phyloP scores from a whole-genome alignment of 1,284 basidiomycete species.

The Tylopilus sp. region DNA sequence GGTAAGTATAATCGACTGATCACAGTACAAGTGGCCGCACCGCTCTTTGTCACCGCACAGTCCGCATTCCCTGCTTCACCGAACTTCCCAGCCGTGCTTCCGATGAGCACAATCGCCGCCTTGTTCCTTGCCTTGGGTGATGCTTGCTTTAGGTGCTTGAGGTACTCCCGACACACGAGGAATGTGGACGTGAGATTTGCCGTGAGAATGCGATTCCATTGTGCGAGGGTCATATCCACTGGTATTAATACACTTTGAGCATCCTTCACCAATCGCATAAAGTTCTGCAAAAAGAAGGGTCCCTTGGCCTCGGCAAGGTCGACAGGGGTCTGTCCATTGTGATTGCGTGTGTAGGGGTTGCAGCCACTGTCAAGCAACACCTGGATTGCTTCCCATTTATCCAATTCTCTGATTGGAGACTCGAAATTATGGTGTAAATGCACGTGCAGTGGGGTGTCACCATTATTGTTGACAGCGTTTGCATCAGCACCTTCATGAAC shows the following conservation, averaged over 20 bases:
- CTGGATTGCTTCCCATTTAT: not conserved
- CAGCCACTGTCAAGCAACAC: not conserved
- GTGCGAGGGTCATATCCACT: constrained; percentile 69
- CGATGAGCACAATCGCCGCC: constrained; percentile 72
- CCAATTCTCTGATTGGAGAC: too few species aligned
- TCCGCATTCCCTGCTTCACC: constrained; percentile 76
- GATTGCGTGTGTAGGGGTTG: not conserved
- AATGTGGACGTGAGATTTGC: constrained; percentile 77
- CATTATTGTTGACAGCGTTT: not conserved
- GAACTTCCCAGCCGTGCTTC: constrained; percentile 78
- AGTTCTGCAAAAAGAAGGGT: not conserved
- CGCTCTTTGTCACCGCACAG: constrained; percentile 69
- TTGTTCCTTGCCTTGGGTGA: constrained; percentile 56
- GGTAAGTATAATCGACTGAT: constrained; percentile 26
- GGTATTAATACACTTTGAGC: constrained; percentile 46
- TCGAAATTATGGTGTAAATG: not conserved
- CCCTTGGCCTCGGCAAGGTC: not conserved
- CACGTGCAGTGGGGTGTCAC: constrained; percentile 6
- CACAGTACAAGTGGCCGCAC: constrained; percentile 42
- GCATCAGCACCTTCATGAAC: constrained; percentile 4
- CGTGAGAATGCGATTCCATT: constrained; percentile 72
- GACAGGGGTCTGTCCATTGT: not conserved
- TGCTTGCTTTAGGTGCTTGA: constrained; percentile 59
- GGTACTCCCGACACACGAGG: constrained; percentile 70
- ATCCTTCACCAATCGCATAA: constrained; percentile 65